Percentiles rank a stretch among this genome's conserved stretches.
These are phyloP conservation scores for Metarhizium rileyi DNA, from an alignment of 2,329 filamentous ascomycete species.

Conservation along the genomic window DNA sequence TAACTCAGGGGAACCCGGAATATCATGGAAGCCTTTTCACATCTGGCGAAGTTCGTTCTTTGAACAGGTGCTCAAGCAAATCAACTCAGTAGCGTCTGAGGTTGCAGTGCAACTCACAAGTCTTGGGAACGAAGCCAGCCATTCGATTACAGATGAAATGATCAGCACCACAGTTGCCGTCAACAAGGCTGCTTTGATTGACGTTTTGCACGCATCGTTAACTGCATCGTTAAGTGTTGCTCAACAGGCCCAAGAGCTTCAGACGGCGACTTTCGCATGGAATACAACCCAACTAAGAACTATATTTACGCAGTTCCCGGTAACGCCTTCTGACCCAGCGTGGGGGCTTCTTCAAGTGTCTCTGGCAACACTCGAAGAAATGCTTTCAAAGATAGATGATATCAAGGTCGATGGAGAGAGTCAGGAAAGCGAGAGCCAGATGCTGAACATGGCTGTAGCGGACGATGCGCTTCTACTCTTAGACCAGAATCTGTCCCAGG, in stretches of 20 bases:
- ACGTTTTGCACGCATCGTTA: constrained; percentile 40
- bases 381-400: constrained; percentile 35
- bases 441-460: constrained; percentile 28
- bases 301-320: constrained; percentile 39
- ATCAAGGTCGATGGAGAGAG: constrained; percentile 28
- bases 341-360: constrained; percentile 37
- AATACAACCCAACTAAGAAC: constrained; percentile 41
- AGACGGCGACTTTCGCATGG: constrained; percentile 37
- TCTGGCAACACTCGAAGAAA: constrained; percentile 37
- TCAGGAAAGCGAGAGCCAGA: constrained; percentile 27
- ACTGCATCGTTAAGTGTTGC: constrained; percentile 42
- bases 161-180: constrained; percentile 38
- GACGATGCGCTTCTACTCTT: constrained; percentile 39
- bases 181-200: constrained; percentile 44
- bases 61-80: constrained; percentile 46
- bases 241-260: constrained; percentile 33
- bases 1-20: constrained; percentile 33
- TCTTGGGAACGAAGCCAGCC: constrained; percentile 36
- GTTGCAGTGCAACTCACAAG: constrained; percentile 45
- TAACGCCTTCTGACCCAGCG: constrained; percentile 32
- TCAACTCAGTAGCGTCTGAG: constrained; percentile 43
- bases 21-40: constrained; percentile 35
- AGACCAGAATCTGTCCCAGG: constrained; percentile 36
- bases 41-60: constrained; percentile 48
- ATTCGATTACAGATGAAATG: constrained; percentile 32